phyloP scores from a whole-genome alignment of 1,139 yeast species.

The Yamadazyma sp. region DNA sequence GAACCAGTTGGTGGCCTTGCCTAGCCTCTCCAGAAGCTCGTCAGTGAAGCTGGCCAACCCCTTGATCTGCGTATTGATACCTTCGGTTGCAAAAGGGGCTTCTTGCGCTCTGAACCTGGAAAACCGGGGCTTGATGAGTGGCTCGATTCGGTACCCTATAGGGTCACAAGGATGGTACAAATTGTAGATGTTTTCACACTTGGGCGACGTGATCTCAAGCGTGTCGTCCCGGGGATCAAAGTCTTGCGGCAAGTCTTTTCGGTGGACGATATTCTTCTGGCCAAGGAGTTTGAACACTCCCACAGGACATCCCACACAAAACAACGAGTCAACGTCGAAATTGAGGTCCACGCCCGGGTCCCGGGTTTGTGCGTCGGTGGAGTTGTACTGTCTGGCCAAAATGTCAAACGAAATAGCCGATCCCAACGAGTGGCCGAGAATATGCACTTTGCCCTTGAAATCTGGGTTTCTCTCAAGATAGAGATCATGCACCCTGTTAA shows the following conservation, averaged over 20 bases:
- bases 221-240: conserved; percentile 18
- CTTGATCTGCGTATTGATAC: conserved; percentile 45
- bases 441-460: conserved; percentile 75
- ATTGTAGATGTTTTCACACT: conserved; percentile 65
- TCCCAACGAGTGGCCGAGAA: conserved; percentile 91
- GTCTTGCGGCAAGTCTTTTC: conserved; percentile 23
- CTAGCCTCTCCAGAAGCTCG: conserved; percentile 44
- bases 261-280: conserved; percentile 51
- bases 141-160: conserved; percentile 83
- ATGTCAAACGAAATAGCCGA: conserved; percentile 83
- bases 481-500: conserved; percentile 64
- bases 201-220: conserved; percentile 38
- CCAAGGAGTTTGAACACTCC: conserved; percentile 79
- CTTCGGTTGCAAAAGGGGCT: conserved; percentile 56
- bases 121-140: conserved; percentile 60
- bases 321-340: conserved; percentile 73
- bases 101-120: conserved; percentile 58
- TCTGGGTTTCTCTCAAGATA: conserved; percentile 67
- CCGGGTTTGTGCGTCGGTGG: conserved; percentile 18
- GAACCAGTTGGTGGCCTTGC: conserved; percentile 48
- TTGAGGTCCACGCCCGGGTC: conserved; percentile 41
- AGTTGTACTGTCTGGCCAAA: conserved; percentile 55
- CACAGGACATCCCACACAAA: conserved; percentile 86
- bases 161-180: conserved; percentile 89
- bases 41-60: conserved; percentile 42